These are phyloP conservation scores for Zygosaccharomyces sapae DNA, from an alignment of 1,139 yeast species.

Conservation along the genomic window DNA sequence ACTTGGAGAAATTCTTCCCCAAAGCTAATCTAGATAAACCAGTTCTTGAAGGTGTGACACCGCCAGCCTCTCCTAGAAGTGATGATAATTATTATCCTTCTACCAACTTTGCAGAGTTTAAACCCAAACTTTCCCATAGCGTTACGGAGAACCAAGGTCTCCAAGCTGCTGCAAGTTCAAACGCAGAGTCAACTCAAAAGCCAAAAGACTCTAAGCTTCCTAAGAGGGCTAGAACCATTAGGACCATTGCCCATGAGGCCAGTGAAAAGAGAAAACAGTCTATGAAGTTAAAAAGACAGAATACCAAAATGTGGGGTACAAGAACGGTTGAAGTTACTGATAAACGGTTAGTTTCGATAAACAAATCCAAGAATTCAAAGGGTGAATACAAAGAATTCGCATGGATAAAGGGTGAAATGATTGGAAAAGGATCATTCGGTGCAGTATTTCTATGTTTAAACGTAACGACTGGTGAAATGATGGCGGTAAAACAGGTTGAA, in stretches of 20 bases:
- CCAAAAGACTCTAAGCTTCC: constrained; percentile 24
- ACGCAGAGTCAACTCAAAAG: not conserved
- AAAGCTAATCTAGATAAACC: constrained; percentile 90
- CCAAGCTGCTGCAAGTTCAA: not conserved
- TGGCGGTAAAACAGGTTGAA: constrained; percentile 94
- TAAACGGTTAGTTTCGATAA: constrained; percentile 46
- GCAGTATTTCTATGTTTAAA: constrained; percentile 88
- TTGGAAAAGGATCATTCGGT: constrained; percentile 98
- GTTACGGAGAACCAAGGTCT: not conserved
- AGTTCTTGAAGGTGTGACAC: constrained; percentile 66
- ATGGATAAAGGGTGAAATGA: constrained; percentile 96
- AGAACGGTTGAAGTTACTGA: constrained; percentile 88
- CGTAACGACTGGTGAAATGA: constrained; percentile 97
- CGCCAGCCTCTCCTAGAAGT: constrained; percentile 53
- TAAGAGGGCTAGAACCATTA: constrained; percentile 74
- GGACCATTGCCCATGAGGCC: constrained; percentile 92
- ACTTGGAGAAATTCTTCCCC: constrained; percentile 89
- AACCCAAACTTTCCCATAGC: constrained; percentile 1
- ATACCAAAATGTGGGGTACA: constrained; percentile 98
- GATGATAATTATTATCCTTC: constrained; percentile 13
- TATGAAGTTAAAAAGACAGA: constrained; percentile 53
- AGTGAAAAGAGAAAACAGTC: constrained; percentile 50
- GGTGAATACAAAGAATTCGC: constrained; percentile 83
- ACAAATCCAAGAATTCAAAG: constrained; percentile 47
- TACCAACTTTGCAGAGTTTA: constrained; percentile 7